These are phyloP conservation scores for Plasmodium vinckei DNA, from an alignment of 169 alveolate genomes.

Conservation along the genomic window DNA sequence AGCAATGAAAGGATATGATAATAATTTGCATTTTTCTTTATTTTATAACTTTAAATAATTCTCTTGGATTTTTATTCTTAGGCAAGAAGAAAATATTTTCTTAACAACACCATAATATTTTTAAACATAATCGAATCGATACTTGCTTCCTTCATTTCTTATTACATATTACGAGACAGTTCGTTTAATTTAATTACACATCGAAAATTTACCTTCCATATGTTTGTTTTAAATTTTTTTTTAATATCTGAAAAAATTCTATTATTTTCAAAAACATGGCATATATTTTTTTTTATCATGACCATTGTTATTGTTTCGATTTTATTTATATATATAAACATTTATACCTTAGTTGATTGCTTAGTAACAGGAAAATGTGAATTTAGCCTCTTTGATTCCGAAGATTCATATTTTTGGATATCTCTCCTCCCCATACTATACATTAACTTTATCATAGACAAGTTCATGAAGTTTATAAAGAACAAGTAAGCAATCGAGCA, in stretches of 20 bases:
- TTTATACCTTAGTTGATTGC: conserved; percentile 65
- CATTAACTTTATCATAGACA: conserved; percentile 40
- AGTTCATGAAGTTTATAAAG: conserved; percentile 31
- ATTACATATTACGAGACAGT: conserved; percentile 18
- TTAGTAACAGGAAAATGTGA: conserved; percentile 60
- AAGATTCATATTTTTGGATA: conserved; percentile 61
- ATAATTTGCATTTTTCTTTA: too few species aligned
- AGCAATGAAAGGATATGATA: too few species aligned
- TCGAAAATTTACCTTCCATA: conserved; percentile 69
- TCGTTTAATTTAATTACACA: conserved; percentile 35
- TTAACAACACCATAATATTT: conserved; percentile 63
- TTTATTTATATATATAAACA: conserved; percentile 48
- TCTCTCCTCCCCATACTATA: conserved; percentile 55
- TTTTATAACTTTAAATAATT: too few species aligned
- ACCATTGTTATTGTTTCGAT: conserved; percentile 20
- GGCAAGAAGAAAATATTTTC: conserved; percentile 71
- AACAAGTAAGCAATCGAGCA: conserved; percentile 14
- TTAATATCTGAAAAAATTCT: conserved; percentile 62
- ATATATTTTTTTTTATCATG: conserved; percentile 56
- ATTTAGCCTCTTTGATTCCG: conserved; percentile 34
- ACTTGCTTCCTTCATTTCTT: conserved; percentile 29
- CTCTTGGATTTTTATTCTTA: conserved; percentile 19
- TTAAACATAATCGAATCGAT: conserved; percentile 61
- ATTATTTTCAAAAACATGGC: conserved; percentile 68
- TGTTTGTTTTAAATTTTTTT: conserved; percentile 46